Base-by-base conservation (phyloP, 2,329 filamentous ascomycete species). In the Hymenoscyphus fructigenus region DNA sequence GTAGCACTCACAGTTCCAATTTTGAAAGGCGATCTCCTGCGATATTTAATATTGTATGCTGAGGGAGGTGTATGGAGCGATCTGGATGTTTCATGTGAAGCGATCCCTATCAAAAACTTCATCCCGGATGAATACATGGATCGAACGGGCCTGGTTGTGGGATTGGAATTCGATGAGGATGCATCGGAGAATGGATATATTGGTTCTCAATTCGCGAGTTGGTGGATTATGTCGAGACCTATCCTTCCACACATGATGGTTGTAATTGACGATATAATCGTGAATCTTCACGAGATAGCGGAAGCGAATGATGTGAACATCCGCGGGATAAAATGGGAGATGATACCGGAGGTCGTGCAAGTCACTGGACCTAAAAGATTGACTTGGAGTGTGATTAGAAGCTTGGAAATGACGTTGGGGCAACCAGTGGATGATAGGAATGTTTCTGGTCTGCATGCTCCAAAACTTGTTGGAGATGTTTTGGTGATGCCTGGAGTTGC, bases 51-150 rank as follows among this genome's bases (percentile, higher is more conserved):
- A n/a, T 67, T 80, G 0, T 76, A 75, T 58, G 70, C 75, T 3
- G 70, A 80, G 58, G 79, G 79, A 0, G 79, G 79, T 1, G 72
- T 79, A n/a, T 81, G 76, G 75, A 77, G 72, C 29, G 79, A 81
- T 55, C 68, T 80, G 9, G 78, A 81, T 64, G 74, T 78, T 5
- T 76, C 74, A 0, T 78, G 76, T 63, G 72, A 76, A 61, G 72
- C 68, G 32, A 50, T 66, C 32, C 68, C 74, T 0, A 76, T 80
- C 15, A 63, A 69, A 5, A 66, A 75, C 1, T 80, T 78, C 78
- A 71, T 81, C 5, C 78, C 78, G 0, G 29, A 36, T 5, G 65
- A 77, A 57, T 75, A 77, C 53, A 70, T 68, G 29, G 62, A 71
- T 5, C 44, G 57, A 2, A 70, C 76, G 1, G 68, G 70, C 10